Base-by-base conservation (phyloP, 1,284 basidiomycete genomes). In the Athelia sp. region DNA sequence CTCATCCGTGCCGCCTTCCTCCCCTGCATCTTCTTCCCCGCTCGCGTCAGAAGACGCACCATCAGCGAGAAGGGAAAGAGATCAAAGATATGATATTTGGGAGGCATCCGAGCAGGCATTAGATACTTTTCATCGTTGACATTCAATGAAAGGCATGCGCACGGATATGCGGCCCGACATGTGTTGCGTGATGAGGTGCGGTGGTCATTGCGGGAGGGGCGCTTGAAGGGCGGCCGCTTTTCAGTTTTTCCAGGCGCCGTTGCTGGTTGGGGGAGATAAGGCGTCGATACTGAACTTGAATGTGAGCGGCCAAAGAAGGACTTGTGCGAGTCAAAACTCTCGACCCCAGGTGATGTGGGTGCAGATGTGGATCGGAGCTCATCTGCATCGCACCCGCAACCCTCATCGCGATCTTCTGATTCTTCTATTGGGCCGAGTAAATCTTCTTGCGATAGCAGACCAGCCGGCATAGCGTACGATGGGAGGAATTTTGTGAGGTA, bases 401-500 rank as follows among this genome's bases (percentile, higher is more conserved):
- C 36, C 10, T n/a, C 17, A 18, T 22, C 26, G 17, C 8, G 36
- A 22, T 4, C 26, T 6, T 29, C 17, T 18, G 4, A 6, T 15
- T 17, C 17, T 6, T 17, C 17, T 22, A 49, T 52, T 15, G 50
- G 52, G 18, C 61, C 59, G 1, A 61, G 45, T n/a, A 70, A 53
- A 51, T 78, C 73, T n/a, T 62, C 54, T 31, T 59, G 58, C 14
- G 75, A 76, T 11, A 81, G 78, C 42, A 79, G 62, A 26, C 79
- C 79, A 1, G 76, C 60, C 0, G 82, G 82, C 6, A 85, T 66
- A 2, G 76, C 74, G 57, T 86, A 86, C 4, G 77, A 70, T 1
- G 83, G 83, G n/a, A 87, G 73, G 63, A 79, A 84, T 59, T 84
- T 85, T 60, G 82, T 75, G 48, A 79, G 73, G 56, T 82, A 77